These are phyloP conservation scores for Wallacemonas sp. DNA, from an alignment of 208 protist genomes.

Conservation along the genomic window DNA sequence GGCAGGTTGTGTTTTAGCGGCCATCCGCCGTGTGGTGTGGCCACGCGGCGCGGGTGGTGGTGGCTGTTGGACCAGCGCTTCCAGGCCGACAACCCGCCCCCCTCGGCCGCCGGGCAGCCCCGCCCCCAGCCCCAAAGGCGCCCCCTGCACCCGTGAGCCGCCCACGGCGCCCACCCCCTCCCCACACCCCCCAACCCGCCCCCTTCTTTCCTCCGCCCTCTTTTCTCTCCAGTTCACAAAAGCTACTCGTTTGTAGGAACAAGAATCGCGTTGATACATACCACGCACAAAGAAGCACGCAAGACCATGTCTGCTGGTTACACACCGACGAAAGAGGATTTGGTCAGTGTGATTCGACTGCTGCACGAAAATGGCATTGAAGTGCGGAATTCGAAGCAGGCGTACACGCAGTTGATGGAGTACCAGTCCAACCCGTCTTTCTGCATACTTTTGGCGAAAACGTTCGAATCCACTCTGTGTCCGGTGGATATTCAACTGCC, in stretches of 20 bases:
- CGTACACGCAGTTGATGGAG: slow-evolving; percentile 76
- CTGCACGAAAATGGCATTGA: slow-evolving; percentile 84
- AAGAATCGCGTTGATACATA: slow-evolving; percentile 34
- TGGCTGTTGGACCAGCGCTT: no score
- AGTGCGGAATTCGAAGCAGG: slow-evolving; percentile 77
- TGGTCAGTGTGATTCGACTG: slow-evolving; percentile 69
- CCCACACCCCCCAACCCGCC: no score
- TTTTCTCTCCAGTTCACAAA: neutral
- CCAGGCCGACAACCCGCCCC: no score
- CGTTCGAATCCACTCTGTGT: slow-evolving; percentile 61
- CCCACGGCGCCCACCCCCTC: no score
- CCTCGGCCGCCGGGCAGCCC: no score
- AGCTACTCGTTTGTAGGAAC: slow-evolving; percentile 15
- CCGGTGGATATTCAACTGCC: slow-evolving; percentile 49
- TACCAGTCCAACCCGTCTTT: slow-evolving; percentile 84
- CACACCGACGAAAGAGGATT: slow-evolving; percentile 49
- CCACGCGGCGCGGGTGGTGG: no score
- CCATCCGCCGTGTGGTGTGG: no score
- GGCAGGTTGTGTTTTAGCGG: no score
- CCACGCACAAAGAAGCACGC: neutral
- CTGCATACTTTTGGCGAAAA: slow-evolving; percentile 66
- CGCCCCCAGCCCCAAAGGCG: no score
- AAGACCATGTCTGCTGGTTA: slow-evolving; percentile 18
- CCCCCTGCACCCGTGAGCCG: no score
- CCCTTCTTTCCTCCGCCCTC: neutral